Evolutionary conservation across 495 filamentous ascomycete species (phyloP), one percentile per base, ranked within the genome.

Genomic region (Talaromyces adpressus): DNA sequence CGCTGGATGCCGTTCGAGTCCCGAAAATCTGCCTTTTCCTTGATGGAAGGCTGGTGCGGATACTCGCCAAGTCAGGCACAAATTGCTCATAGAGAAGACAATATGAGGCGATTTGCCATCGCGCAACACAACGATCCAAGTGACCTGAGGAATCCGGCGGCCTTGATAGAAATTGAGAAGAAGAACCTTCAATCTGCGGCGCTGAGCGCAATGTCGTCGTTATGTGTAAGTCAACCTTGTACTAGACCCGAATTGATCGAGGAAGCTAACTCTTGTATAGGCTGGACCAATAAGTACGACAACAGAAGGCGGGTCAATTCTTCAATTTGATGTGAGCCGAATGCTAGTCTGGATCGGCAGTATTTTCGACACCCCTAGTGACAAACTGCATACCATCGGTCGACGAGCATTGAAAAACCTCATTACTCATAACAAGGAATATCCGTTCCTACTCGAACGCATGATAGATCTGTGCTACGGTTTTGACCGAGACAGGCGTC

Each of bases 11-110:
- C 95, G 0, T 98, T 98, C 65, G 94, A 97, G 71, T 89, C 92
- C 0, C 81, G 94, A 25, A 93, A 96, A 69, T 97, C 94, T 9
- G 86, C 92, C 6, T 98, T 98, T 70, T 87, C 93, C 5, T 75
- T 98, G 34, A 98, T 98, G 92, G 93, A 98, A 71, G 93, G 98
- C 62, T 98, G 94, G 94, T 98, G 95, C 76, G 94, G 95, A 0
- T 95, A 94, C 72, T 96, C 94, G 0, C 91, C 94, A 6, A 96
- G 97, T 71, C 92, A 93, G 69, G 75, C 77, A 34, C 89, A 92
- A 63, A 91, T 96, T 39, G 84, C 86, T 16, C 85, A 90, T 63
- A 81, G 92, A 61, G 94, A 97, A 79, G 89, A 96, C 61, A 88
- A 82, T 53, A 95, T 97, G 90, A 81, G 90, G 63, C 89, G 91